Conservation (phyloP, 2,329 filamentous ascomycete genomes). For the Elsinoe perseae region DNA sequence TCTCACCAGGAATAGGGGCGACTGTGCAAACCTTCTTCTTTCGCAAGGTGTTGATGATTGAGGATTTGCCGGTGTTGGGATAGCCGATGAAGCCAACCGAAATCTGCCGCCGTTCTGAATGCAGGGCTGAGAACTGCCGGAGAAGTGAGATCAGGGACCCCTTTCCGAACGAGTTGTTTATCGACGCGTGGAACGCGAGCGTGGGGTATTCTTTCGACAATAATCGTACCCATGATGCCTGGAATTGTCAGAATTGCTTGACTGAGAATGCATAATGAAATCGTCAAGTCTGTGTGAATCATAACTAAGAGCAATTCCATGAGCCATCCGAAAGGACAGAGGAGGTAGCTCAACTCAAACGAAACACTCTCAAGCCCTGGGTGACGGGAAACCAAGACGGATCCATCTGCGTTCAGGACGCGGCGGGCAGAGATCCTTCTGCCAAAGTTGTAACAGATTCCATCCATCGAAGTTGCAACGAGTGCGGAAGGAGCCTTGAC, state of each 20-base stretch:
- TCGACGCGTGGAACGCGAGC: conserved; percentile 85
- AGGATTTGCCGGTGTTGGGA: conserved; percentile 92
- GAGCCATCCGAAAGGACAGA: conserved; percentile 51
- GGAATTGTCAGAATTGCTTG: conserved; percentile 27
- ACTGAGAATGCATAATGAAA: conserved; percentile 22
- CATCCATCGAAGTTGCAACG: conserved; percentile 59
- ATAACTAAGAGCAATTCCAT: conserved; percentile 97
- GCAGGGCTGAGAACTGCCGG: conserved; percentile 83
- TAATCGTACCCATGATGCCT: conserved; percentile 88
- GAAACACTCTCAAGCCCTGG: conserved; percentile 71
- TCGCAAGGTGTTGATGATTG: conserved; percentile 90
- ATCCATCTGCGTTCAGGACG: conserved; percentile 58
- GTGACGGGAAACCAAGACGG: conserved; percentile 83
- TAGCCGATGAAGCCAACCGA: conserved; percentile 84
- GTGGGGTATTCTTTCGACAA: conserved; percentile 90
- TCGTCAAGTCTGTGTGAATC: conserved; percentile 76
- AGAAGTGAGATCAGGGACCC: conserved; percentile 87
- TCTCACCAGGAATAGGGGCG: conserved; percentile 91
- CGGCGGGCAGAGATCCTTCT: conserved; percentile 74
- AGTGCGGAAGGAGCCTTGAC: conserved; percentile 70
- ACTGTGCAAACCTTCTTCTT: conserved; percentile 93
- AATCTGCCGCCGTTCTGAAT: conserved; percentile 87
- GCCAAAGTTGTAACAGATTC: conserved; percentile 99
- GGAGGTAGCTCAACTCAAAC: conserved; percentile 93
- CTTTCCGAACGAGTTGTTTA: conserved; percentile 96